Evolutionary conservation across 148 eudicot genomes (phyloP).

Genomic region (Silene conica): DNA sequence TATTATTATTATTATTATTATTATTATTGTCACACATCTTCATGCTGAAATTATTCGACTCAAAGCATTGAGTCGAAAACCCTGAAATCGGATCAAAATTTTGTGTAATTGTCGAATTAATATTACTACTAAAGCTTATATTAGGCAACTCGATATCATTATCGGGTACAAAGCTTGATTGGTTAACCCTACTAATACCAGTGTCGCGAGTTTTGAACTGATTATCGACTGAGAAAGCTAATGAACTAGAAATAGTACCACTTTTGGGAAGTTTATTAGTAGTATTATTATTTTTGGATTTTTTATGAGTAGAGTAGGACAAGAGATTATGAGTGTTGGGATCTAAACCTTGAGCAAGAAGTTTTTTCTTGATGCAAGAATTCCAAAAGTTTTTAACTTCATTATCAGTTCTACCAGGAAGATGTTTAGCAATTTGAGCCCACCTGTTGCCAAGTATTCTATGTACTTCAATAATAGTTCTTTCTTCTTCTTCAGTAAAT

Average conservation of each 20-base stretch:
- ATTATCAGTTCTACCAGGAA: constrained; percentile 43
- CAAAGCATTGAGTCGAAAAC: constrained; percentile 8
- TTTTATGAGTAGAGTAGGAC: constrained; percentile 21
- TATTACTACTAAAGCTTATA: constrained; percentile 2
- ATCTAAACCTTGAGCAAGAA: constrained; percentile 40
- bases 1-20: too few species aligned
- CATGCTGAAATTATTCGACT: not conserved
- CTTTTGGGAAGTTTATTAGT: constrained; percentile 1
- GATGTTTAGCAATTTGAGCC: constrained; percentile 46
- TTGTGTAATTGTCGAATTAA: not conserved
- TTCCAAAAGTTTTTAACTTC: constrained; percentile 50
- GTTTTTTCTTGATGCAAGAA: constrained; percentile 46
- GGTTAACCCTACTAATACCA: not conserved
- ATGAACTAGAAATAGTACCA: constrained; percentile 14
- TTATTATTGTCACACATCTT: too few species aligned
- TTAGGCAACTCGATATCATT: not conserved
- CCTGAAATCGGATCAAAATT: not conserved
- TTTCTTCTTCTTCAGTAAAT: constrained; percentile 41
- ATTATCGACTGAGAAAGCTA: constrained; percentile 25
- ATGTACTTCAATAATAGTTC: constrained; percentile 40
- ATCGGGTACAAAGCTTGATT: not conserved
- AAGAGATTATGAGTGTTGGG: constrained; percentile 40
- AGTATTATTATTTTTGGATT: constrained; percentile 10
- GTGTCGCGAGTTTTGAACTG: not conserved
- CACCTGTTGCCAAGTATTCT: constrained; percentile 42